Evolutionary conservation across 768 basidiomycete species (phyloP), one percentile per base, ranked within the genome.

Genomic region (Mycena venus): DNA sequence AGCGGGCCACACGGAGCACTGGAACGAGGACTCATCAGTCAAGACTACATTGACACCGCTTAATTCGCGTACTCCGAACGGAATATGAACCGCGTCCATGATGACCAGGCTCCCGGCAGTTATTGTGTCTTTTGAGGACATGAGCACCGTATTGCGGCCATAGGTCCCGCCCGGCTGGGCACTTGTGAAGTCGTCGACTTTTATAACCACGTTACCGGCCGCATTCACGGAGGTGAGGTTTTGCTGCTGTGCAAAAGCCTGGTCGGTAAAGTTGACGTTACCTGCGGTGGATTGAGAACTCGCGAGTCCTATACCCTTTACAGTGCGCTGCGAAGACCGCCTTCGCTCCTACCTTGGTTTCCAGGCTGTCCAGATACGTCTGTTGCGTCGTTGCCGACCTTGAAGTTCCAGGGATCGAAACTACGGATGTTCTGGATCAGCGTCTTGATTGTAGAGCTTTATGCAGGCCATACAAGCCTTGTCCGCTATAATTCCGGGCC

Each of bases 1-100:
- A 3, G 49, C 31, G 17, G 64, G 64, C 64, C 64, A 66, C 23
- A 66, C 49, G 4, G 64, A 66, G 51, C 64, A 66, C 49, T 68
- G 40, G 32, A 31, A 56, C 53, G 19, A 56, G 15, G 61, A 25
- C 19, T 42, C 21, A 42, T 47, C n/a, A 62, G 25, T 62, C 15
- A 44, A 31, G 6, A 12, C 38, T 29, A 8, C n/a, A 62, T 62
- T 21, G 61, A 25, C 47, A 14, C 47, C 21, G n/a, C 21, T 31
- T 27, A 65, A 36, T 9, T n/a, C n/a, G 49, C 73, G 11, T 49
- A 74, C 73, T n/a, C 74, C 74, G 32, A 70, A 75, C 36, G 74
- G 74, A 68, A 75, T 75, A 59, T 75, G 74, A 14, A 59, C 59
- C 10, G 74, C 74, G 63, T 75, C 74, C 58, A 75, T 61, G 42